These are phyloP conservation scores for Phyllostachys edulis DNA, from an alignment of 176 grass and related monocot species.

Conservation along the genomic window DNA sequence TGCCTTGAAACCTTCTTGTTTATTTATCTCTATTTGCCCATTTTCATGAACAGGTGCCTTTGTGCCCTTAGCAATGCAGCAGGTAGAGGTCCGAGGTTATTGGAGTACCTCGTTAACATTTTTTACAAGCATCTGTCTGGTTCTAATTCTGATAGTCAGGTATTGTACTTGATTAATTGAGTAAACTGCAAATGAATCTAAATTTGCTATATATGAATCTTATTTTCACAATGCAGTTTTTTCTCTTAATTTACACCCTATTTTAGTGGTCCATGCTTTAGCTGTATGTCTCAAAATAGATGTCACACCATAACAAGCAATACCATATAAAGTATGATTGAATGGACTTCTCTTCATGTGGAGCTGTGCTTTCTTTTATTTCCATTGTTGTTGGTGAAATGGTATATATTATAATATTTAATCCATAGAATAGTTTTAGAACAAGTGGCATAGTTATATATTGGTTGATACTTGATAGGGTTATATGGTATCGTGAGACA, in stretches of 20 bases:
- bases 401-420: constrained; percentile 4
- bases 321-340: background rate
- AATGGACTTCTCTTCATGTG: background rate
- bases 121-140: constrained; percentile 89
- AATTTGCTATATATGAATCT: constrained; percentile 21
- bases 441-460: background rate
- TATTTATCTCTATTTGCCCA: constrained; percentile 24
- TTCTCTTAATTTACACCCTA: constrained; percentile 27
- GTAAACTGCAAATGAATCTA: constrained; percentile 23
- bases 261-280: constrained; percentile 3
- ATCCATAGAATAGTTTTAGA: constrained; percentile 5
- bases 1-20: constrained; percentile 21
- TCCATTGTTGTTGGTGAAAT: constrained; percentile 1
- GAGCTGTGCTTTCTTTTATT: background rate
- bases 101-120: constrained; percentile 79
- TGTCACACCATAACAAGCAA: constrained; percentile 1
- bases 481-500: background rate
- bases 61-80: constrained; percentile 86
- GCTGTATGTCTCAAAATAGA: constrained; percentile 8
- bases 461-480: background rate
- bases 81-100: constrained; percentile 68
- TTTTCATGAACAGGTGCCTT: constrained; percentile 69
- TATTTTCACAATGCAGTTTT: background rate
- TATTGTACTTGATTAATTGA: constrained; percentile 35
- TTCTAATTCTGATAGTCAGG: constrained; percentile 79